Conservation (phyloP, 768 basidiomycete genomes). For the Leucosporidium scottii region DNA sequence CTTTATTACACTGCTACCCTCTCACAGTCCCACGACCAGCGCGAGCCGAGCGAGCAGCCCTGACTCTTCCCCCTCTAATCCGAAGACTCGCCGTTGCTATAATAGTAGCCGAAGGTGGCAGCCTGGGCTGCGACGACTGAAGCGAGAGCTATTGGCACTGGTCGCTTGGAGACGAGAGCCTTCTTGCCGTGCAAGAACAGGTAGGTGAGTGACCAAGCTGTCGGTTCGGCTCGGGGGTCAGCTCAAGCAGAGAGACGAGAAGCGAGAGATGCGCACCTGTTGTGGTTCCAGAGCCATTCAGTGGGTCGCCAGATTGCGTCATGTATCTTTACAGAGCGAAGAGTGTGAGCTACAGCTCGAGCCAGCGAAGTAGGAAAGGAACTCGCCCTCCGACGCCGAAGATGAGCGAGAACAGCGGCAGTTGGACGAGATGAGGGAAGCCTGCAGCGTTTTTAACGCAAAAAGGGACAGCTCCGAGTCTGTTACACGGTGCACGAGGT, state of each 20-base stretch:
- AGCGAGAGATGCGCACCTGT: too few relatives aligned
- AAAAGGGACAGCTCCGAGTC: constrained; percentile 15
- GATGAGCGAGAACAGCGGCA: constrained; percentile 72
- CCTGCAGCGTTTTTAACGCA: constrained; percentile 45
- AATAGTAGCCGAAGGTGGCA: too few relatives aligned
- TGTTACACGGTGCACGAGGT: neutral
- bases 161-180: constrained; percentile 17
- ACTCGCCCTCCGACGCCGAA: constrained; percentile 17
- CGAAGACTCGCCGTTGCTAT: too few relatives aligned
- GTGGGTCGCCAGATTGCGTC: constrained; percentile 22
- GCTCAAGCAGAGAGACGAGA: too few relatives aligned
- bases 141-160: constrained; percentile 15
- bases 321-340: constrained; percentile 16
- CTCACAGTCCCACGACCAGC: too few relatives aligned
- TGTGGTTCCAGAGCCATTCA: constrained; percentile 29
- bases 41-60: too few relatives aligned
- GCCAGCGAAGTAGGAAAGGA: too few relatives aligned
- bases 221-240: too few relatives aligned
- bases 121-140: neutral
- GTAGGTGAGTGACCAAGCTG: constrained; percentile 31
- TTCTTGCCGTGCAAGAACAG: constrained; percentile 28
- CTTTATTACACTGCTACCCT: too few relatives aligned
- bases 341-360: neutral
- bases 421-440: constrained; percentile 88
- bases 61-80: too few relatives aligned